Evolutionary conservation across 371 early-diverging fungal genomes (phyloP), one percentile per base, ranked within the genome.

Genomic region (Thermomucor indicae-seudaticae): DNA sequence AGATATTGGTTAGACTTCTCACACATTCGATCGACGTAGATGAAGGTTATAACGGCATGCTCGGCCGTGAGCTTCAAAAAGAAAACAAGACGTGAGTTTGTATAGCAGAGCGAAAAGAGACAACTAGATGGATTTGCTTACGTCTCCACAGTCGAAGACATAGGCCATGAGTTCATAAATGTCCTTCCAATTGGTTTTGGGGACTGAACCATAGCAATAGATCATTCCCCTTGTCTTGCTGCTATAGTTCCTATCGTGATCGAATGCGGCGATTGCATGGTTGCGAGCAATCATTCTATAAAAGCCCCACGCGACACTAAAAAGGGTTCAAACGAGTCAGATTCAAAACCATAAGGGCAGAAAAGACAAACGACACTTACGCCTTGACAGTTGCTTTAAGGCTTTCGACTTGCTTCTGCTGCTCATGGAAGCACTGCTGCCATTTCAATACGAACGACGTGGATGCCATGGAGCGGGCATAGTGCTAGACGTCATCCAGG

Each of bases 11-110:
- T 62, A 0, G 88, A 82, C n/a, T 66, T 67, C 2, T 63, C 62
- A 12, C 88, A 70, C 80, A 89, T 84, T 5, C 90, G 75, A 42
- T 86, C 79, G 6, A 88, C 70, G 48, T 91, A 91, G 8, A 89
- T 70, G 43, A 86, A 61, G 0, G 86, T 80, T 28, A 91, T 87
- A 31, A 89, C 81, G 0, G 82, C 86, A 55, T 81, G 83, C 60
- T 89, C 91, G 12, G 83, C 75, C 1, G 72, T 74, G 8, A 89
- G 67, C 65, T n/a, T n/a, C n/a, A n/a, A n/a, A n/a, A n/a, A n/a
- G n/a, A n/a, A n/a, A n/a, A n/a, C n/a, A n/a, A n/a, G n/a, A n/a
- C n/a, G n/a, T n/a, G n/a, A n/a, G n/a, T n/a, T n/a, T n/a, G n/a
- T n/a, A n/a, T n/a, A n/a, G n/a, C n/a, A n/a, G n/a, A n/a, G n/a